Evolutionary conservation across 108 stramenopile species (phyloP), one percentile per base, ranked within the genome.

Genomic region (Schizochytrium sp.): DNA sequence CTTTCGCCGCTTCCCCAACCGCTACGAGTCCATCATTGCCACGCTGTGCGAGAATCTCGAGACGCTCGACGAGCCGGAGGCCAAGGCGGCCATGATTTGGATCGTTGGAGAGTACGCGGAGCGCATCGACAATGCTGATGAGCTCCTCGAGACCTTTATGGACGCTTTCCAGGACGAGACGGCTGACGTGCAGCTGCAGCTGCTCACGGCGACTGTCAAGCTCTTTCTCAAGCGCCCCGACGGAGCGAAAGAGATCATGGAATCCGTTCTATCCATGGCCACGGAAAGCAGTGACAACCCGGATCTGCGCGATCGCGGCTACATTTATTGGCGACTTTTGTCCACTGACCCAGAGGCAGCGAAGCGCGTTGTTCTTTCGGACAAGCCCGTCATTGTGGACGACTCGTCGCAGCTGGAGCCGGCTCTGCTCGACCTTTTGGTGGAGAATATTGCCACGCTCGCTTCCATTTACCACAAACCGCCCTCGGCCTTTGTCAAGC

Each of bases 71-170:
- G 99, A 99, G 92, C 99, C 99, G 1, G 95, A 98, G 90, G 99
- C 99, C 44, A 99, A 98, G 93, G 99, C 98, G 5, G 91, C 93
- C 69, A 98, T 99, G 96, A 95, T 99, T 89, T 99, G 99, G 99
- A 99, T 99, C 90, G 97, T 99, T 92, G 99, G 99, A n/a, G 99
- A 99, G 92, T 99, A 99, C 91, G 98, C 98, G 0, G 98, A 98
- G 91, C 97, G 98, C 71, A 99, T 99, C 83, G 99, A 99, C 91
- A 99, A 99, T 92, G 99, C 99, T 10, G 98, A 98, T 91, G 98
- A 99, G 91, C 94, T 99, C 44, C 93, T 99, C 29, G 98, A 99
- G 76, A 96, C 95, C 87, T 99, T 99, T 94, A 90, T 99, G 55
- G 98, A 99, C 88, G 95, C 97, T 8, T 98, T 98, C 92, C 95